Evolutionary conservation across 805 yeast species (phyloP), one percentile per base, ranked within the genome.

Genomic region (Clavispora phyllophila): DNA sequence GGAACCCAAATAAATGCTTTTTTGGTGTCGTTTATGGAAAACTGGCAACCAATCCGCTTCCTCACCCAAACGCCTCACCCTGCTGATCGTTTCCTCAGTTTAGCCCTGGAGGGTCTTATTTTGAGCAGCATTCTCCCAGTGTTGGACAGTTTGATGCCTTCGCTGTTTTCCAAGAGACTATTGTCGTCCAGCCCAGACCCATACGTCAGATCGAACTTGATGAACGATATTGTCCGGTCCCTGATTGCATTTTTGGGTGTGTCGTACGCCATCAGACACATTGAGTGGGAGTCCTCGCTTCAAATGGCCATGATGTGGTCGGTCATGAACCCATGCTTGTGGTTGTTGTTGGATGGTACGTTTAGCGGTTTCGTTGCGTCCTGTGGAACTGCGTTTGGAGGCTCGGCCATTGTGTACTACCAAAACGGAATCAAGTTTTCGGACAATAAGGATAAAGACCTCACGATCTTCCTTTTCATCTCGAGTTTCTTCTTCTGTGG

Each of bases 401-500:
- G 68, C 5, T 62, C 70, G 39, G 52, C 53, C 4, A 49, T 54
- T 9, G 58, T 69, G 22, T 68, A 61, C 48, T 38, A 50, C 9
- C 63, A 62, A 42, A 62, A 65, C 43, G 53, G 49, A 27, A 48
- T 51, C 1, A 49, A 55, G 39, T 46, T 58, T 15, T 33, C 41
- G 10, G 42, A 44, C 23, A 46, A 45, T 34, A 54, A 48, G 14
- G 64, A 61, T 10, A 68, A 63, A 41, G 44, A 57, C 35, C 50
- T 66, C 32, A 78, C 81, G 1, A 66, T 70, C 24, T 60, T 75
- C 56, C 63, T 80, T 25, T 79, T 80, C 76, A 62, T 77, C 33
- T 81, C 76, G 3, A 76, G 86, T 57, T 81, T 81, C 63, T 76
- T 79, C 57, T 84, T 82, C 62, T 71, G 82, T 51, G 84, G 85